Base-by-base conservation (phyloP, 805 yeast genomes). In the Candida broadrunensis region DNA sequence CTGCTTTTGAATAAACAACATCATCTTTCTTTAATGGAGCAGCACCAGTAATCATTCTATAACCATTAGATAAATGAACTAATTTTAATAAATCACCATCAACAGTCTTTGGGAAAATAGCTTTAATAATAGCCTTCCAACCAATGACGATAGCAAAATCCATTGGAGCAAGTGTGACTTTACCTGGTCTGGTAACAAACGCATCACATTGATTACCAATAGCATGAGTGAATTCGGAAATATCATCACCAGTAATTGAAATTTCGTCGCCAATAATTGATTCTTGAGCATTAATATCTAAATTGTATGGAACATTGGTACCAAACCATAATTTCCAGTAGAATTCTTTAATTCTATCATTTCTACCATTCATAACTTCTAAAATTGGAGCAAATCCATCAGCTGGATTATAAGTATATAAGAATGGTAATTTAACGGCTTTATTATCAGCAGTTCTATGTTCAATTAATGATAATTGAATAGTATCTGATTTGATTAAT, bases 311-410 rank as follows among this genome's bases (percentile, higher is more conserved):
- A 32, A 64, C 60, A 35, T 65, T 59, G 33, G 71, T 49, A 46
- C 91, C 95, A 60, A 88, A 88, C 99, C 99, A 93, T 57, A 91
- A 74, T 61, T 83, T 83, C 99, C 99, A 93, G 81, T 93, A 93
- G 75, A 93, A 88, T 65, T 83, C 81, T 73, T 93, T 93, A 68
- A 95, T 91, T 65, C 98, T 80, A 45, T 79, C 80, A 69, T 93
- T 93, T 74, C 99, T 83, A 55, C 83, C 93, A 49, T 81, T 86
- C 83, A 88, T 85, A 29, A 85, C 79, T 70, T 93, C 99, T 50
- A 81, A 73, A 52, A 93, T 85, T 59, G 99, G 98, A 44, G 97
- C 95, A 60, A 85, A 90, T n/a, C 99, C 99, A 61, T 85, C 87
- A 38, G 78, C 75, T 21, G 96, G 88, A 55, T 81, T 74, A 72